phyloP scores from a whole-genome alignment of 2,329 filamentous ascomycete genomes.

The Arthrobotrys sphaeroides region DNA sequence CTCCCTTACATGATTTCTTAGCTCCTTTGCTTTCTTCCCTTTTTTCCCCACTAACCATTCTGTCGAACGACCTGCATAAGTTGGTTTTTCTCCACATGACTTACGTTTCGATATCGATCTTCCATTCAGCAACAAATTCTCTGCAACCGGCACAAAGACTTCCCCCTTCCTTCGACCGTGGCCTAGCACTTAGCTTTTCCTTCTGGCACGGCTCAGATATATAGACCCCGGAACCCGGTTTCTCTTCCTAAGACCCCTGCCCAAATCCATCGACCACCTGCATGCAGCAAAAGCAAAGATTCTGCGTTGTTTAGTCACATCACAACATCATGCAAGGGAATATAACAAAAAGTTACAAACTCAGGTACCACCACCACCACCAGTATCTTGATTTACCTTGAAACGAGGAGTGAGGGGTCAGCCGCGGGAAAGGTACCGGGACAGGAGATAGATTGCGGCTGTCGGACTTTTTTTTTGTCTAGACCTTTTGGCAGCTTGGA shows the following conservation, averaged over 20 bases:
- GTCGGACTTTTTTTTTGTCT: background rate
- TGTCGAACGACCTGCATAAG: background rate
- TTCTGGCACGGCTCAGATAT: background rate
- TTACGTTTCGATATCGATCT: constrained; percentile 8
- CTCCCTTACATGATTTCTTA: constrained; percentile 8
- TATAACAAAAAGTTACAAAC: background rate
- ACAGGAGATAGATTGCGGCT: background rate
- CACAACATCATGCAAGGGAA: constrained; percentile 23
- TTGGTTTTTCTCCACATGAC: background rate
- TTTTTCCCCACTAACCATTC: background rate
- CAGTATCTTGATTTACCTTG: background rate
- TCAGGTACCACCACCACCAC: background rate
- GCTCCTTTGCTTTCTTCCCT: background rate
- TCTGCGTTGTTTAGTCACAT: constrained; percentile 28
- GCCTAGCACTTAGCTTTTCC: background rate
- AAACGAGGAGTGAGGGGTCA: background rate
- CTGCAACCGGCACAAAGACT: background rate
- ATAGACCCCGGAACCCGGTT: constrained; percentile 7
- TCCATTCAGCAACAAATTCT: background rate
- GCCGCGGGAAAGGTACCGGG: too few relatives aligned
- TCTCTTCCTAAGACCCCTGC: background rate
- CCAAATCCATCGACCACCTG: background rate
- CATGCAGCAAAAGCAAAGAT: constrained; percentile 1
- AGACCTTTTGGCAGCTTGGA: background rate
- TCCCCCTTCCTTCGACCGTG: background rate